Conservation (phyloP, 2,329 filamentous ascomycete species). For the Trichoderma sp. region DNA sequence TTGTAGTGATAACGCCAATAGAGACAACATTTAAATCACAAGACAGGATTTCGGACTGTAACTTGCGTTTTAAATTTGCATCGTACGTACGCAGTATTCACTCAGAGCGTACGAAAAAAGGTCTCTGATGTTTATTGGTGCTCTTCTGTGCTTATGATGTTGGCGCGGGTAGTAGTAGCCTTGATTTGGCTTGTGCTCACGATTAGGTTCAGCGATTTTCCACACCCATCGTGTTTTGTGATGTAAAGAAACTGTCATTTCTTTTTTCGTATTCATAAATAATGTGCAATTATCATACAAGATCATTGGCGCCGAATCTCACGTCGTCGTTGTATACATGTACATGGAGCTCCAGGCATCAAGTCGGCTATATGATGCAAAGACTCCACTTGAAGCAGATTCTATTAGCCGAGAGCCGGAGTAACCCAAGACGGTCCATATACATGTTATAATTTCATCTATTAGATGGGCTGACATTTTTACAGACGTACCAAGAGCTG, state of each 20-base stretch:
- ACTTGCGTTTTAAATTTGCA: not conserved
- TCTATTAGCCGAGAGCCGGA: slow-evolving; percentile 10
- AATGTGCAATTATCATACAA: no score
- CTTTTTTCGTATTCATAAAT: not conserved
- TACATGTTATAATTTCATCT: not conserved
- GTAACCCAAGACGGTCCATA: not conserved
- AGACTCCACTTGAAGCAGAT: slow-evolving; percentile 1
- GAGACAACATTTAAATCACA: not conserved
- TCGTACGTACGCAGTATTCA: not conserved
- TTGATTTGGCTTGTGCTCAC: not conserved
- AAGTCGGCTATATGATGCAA: slow-evolving; percentile 16
- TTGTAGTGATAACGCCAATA: not conserved
- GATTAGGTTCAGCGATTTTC: not conserved
- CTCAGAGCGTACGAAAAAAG: not conserved
- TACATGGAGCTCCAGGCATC: not conserved
- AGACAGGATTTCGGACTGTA: not conserved
- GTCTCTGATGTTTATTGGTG: no score
- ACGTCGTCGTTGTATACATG: not conserved
- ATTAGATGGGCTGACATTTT: not conserved
- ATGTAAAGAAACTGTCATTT: not conserved
- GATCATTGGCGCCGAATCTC: not conserved
- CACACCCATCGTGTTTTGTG: not conserved
- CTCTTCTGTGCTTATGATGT: no score
- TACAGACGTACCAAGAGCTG: no score
- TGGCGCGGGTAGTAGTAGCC: no score